Percentiles rank a stretch among this genome's conserved stretches.
Conservation (phyloP, 2,329 filamentous ascomycete species). For the Orbilia javanica region DNA sequence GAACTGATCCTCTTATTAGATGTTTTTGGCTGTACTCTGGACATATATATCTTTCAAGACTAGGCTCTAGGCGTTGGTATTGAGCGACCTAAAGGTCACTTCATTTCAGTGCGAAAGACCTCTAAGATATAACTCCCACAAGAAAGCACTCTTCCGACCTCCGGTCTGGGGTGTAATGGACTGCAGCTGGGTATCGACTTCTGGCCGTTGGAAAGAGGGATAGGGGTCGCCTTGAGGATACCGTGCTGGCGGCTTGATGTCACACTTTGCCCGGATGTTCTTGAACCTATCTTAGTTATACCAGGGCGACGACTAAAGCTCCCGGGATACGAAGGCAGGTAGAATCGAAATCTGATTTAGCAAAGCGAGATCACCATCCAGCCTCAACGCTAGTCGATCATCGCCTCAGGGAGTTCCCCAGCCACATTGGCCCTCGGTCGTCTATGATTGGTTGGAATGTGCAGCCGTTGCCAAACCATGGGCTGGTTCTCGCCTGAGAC, state of each 20-base stretch:
- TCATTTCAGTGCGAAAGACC: not conserved
- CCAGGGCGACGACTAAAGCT: not conserved
- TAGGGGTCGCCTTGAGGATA: not conserved
- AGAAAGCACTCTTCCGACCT: not conserved
- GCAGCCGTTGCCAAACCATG: slow-evolving; percentile 12
- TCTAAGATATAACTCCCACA: not conserved
- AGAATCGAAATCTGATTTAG: not conserved
- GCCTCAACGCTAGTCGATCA: not conserved
- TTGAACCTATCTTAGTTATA: not conserved
- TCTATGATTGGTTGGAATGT: slow-evolving; percentile 36
- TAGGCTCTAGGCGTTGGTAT: not conserved
- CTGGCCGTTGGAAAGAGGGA: not conserved
- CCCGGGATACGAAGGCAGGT: not conserved
- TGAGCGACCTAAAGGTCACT: not conserved
- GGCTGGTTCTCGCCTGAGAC: not conserved
- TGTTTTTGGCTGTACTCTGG: not conserved
- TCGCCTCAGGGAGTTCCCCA: too few relatives aligned
- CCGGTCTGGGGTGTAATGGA: not conserved
- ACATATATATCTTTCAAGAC: slow-evolving; percentile 27
- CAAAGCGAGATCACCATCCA: slow-evolving; percentile 9
- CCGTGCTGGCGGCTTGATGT: not conserved
- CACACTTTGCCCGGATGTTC: not conserved
- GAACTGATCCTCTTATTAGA: slow-evolving; percentile 34
- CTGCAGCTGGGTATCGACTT: not conserved
- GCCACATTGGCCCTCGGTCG: not conserved